Evolutionary conservation across 2,329 filamentous ascomycete genomes (phyloP), one percentile per base, ranked within the genome.

Genomic region (Hyphodiscus sp.): DNA sequence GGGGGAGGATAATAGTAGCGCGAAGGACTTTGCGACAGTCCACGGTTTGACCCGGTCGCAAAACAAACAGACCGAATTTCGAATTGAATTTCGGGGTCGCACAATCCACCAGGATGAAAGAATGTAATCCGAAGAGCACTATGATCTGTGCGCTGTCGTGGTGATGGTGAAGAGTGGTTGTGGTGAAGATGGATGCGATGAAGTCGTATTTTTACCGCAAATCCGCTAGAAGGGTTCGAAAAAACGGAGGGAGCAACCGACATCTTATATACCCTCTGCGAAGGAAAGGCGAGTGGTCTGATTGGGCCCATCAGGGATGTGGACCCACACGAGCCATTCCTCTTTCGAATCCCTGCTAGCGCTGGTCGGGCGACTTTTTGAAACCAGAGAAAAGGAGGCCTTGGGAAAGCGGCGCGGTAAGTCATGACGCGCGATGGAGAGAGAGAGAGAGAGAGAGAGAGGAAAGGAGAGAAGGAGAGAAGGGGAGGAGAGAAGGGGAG

Each of bases 81-180:
- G 44, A 53, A 44, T 42, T 41, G 44, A 53, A 38, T 49, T 41
- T 41, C 45, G 38, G 30, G 44, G 43, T 47, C 44, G 56, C 51
- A 51, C 53, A 54, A 51, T 55, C 60, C 55, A 55, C 55, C 56
- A 53, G 53, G 45, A 49, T 61, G 55, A 62, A 65, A 61, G 61
- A 63, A 63, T 59, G 63, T 62, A 61, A 58, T 52, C 54, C 56
- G 48, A 59, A 62, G 59, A 52, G 57, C 61, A 63, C 63, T 53
- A 41, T 52, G 52, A 53, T 51, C 49, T 55, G 62, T 58, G 61
- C 58, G 55, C 60, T 60, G 57, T 57, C 29, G 57, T 43, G 51
- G 49, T 41, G 51, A 48, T 18, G 53, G 33, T 44, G 44, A 43
- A 49, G 19, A 46, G 46, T 26, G 43, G 46, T 46, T 42, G 50